Base-by-base conservation (phyloP, 176 grass and related monocot genomes). In the Cenchrus fungigraminus region DNA sequence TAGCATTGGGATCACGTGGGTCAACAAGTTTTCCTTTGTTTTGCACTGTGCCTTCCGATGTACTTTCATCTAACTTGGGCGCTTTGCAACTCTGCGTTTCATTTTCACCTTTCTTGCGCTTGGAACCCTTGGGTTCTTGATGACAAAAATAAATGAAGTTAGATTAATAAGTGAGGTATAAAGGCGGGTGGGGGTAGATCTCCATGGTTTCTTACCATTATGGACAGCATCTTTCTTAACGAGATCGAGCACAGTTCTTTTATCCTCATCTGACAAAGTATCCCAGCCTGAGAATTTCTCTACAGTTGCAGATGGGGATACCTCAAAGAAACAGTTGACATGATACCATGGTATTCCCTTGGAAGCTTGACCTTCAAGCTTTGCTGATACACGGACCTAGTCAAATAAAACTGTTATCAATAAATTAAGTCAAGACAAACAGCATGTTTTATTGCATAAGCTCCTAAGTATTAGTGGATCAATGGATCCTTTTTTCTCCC, bases 231-330 rank as follows among this genome's bases (percentile, higher is more conserved):
- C 78, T 67, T 85, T 98, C 68, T 90, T 87, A 80, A 76, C 57
- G 88, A 95, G 69, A 82, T 87, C 81, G 78, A 89, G 63, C 88
- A 98, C 42, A 71, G 63, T 79, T 83, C 70, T 74, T 87, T 90
- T 98, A 77, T 95, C 87, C 81, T 95, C 88, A 5, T 85, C 65
- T 1, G 81, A 84, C 79, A 98, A 69, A 68, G 69, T 92, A 53
- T 98, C 91, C 96, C 96, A 98, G 65, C 93, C 96, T 59, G 69
- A 86, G 73, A 98, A 80, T 86, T 90, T 93, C 81, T 92, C 91
- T 69, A 93, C 76, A 84, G 66, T 65, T 57, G 82, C 85, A 79
- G 89, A 87, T 83, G 96, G 93, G 12, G 64, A 88, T 82, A 95
- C 82, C 42, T 88, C 87, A 68, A 93, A 66, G 78, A 98, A 98